Conservation (phyloP, 345 rosid species). For the Corchorus capsularis region DNA sequence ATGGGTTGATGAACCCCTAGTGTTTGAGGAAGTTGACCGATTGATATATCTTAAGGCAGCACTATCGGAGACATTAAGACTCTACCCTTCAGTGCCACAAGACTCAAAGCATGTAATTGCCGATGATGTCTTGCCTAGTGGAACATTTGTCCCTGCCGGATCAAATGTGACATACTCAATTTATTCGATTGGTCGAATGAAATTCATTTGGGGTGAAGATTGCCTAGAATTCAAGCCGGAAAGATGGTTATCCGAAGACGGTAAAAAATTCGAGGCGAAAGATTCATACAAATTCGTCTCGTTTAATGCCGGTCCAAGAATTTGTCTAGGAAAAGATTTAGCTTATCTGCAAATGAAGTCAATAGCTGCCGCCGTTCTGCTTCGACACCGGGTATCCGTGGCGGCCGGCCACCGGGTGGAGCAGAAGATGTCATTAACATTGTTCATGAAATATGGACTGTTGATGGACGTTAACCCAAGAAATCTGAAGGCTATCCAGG, state of each 20-base stretch:
- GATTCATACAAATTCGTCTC: constrained; percentile 61
- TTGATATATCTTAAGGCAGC: constrained; percentile 72
- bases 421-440: constrained; percentile 75
- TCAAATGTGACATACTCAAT: constrained; percentile 73
- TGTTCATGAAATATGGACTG: constrained; percentile 79
- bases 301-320: constrained; percentile 76
- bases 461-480: constrained; percentile 50
- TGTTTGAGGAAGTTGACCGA: constrained; percentile 64
- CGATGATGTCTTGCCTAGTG: constrained; percentile 63
- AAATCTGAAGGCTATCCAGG: constrained; percentile 37
- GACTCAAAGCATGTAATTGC: constrained; percentile 65
- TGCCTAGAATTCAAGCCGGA: constrained; percentile 67
- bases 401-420: constrained; percentile 69
- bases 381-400: constrained; percentile 54
- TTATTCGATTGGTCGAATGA: constrained; percentile 68
- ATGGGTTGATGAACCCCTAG: constrained; percentile 58
- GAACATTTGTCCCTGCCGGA: constrained; percentile 65
- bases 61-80: constrained; percentile 65
- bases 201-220: constrained; percentile 67
- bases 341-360: constrained; percentile 80
- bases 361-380: constrained; percentile 62
- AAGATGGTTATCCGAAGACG: constrained; percentile 57
- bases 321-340: constrained; percentile 68
- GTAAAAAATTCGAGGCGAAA: constrained; percentile 23
- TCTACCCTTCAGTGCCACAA: constrained; percentile 78